These are phyloP conservation scores for Podila epicladia DNA, from an alignment of 192 early-diverging fungal species.

Conservation along the genomic window DNA sequence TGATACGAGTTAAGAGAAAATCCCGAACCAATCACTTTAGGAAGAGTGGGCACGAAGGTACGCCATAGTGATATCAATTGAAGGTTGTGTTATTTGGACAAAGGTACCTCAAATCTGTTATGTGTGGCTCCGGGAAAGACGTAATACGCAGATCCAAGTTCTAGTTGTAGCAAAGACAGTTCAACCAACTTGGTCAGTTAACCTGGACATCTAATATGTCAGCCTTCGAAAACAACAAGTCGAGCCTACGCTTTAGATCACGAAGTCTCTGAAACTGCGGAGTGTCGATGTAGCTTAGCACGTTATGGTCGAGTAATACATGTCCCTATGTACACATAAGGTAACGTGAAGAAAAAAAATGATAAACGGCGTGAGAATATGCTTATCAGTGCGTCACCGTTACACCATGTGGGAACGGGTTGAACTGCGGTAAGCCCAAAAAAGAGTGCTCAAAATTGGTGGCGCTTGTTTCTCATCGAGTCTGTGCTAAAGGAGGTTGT, in stretches of 20 bases:
- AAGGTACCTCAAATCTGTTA: conserved; percentile 91
- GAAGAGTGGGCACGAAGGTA: too few relatives aligned
- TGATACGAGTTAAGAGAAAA: too few relatives aligned
- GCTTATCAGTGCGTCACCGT: too few relatives aligned
- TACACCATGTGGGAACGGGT: too few relatives aligned
- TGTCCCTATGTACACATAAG: conserved; percentile 60
- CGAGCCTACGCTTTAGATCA: conserved; percentile 78
- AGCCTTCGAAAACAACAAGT: neutral
- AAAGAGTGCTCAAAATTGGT: conserved; percentile 21
- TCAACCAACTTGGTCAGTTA: neutral
- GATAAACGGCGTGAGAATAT: too few relatives aligned
- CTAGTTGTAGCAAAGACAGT: neutral
- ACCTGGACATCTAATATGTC: too few relatives aligned
- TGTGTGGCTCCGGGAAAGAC: conserved; percentile 96
- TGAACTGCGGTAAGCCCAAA: conserved; percentile 1
- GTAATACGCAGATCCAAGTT: conserved; percentile 84
- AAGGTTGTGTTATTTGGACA: neutral
- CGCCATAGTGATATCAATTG: neutral
- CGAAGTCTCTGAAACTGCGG: conserved; percentile 96
- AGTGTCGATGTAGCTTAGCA: conserved; percentile 86
- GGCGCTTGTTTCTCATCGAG: conserved; percentile 2
- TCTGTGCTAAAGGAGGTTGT: neutral
- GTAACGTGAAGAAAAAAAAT: neutral
- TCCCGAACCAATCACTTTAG: too few relatives aligned
- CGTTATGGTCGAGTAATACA: conserved; percentile 75